Base-by-base conservation (phyloP, 352 stramenopile species). In the Phytophthora tentaculata region DNA sequence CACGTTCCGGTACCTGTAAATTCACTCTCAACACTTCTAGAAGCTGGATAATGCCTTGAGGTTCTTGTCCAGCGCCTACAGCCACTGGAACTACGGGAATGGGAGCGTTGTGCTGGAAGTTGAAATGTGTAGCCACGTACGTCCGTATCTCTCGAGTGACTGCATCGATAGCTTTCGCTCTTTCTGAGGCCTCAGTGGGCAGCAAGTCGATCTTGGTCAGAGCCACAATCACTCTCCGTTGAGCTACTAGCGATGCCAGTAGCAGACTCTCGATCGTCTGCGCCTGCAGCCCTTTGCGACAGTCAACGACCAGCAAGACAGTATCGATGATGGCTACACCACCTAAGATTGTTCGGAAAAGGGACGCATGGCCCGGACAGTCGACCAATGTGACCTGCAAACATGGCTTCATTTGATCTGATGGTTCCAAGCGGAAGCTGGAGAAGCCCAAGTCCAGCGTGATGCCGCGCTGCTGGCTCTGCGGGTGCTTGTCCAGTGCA, bases 311-410 rank as follows among this genome's bases (percentile, higher is more conserved):
- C 19, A 99, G 80, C 20, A 99, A 66, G 26, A 99, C 97, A 61
- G 98, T 92, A 74, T 99, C 97, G 69, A 99, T 99, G 71, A 99
- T 99, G 77, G 99, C 95, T 43, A 98, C 95, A 56, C 97, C 97
- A 29, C 96, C 97, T 39, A 99, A 97, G 59, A 99, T 99, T n/a
- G 97, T 99, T 60, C 97, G 92, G 67, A 99, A 99, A 10, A 99
- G 80, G 17, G 92, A 98, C 22, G 97, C 97, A 73, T 99, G 98
- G 4, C 98, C 98, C 1, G 98, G 98, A 79, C 98, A 97, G 74
- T 97, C 91, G 12, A 98, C 94, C 12, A 98, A 71, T 20, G 97
- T 99, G 61, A 99, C 92, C 74, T 99, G 97, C 7, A 99, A 63
- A 45, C 47, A 59, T 60, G 80, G 66, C 58, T 29, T 57, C 66